Evolutionary conservation across 768 basidiomycete species (phyloP), one percentile per base, ranked within the genome.

Genomic region (Piloderma croceum): DNA sequence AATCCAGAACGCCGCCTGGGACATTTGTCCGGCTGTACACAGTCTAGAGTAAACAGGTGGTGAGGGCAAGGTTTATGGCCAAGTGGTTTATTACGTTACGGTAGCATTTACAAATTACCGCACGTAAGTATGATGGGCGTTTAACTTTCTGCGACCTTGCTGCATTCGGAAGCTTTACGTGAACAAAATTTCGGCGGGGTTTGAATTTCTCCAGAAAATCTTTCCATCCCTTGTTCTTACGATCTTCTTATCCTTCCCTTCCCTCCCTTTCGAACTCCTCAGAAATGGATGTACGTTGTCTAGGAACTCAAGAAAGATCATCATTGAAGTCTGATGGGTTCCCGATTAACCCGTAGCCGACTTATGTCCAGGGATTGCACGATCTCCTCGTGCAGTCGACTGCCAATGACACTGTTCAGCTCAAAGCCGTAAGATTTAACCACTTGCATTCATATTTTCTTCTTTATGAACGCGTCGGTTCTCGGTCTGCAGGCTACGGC

Each of bases 301-400:
- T 15, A 13, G 2, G 19, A 24, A 18, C n/a, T 36, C 24, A 23
- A 32, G 35, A 35, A 33, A n/a, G n/a, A 38, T 32, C 32, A 31
- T 42, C 50, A 39, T 37, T 21, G 7, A n/a, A 29, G 36, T 48
- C 31, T 41, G 18, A 29, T 24, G 24, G 23, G 33, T 32, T 17
- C 20, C 49, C 52, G 40, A 60, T 60, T 40, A 39, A 32, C 42
- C 44, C 48, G 47, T 40, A 89, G 84, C 73, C 79, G 24, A 73
- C 62, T 62, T 92, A 79, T 62, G 76, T 88, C 51, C 82, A 91
- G 64, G 74, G 74, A 51, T 67, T 98, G 48, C 89, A 94, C 67
- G 73, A 75, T 64, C 78, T 96, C 45, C 82, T 99, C 38, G 67
- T 84, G 44, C 89, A 90, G 60, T 85, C 85, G 18, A 83, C 83